phyloP scores from a whole-genome alignment of 768 basidiomycete genomes.

The Phaeotremella skinneri region DNA sequence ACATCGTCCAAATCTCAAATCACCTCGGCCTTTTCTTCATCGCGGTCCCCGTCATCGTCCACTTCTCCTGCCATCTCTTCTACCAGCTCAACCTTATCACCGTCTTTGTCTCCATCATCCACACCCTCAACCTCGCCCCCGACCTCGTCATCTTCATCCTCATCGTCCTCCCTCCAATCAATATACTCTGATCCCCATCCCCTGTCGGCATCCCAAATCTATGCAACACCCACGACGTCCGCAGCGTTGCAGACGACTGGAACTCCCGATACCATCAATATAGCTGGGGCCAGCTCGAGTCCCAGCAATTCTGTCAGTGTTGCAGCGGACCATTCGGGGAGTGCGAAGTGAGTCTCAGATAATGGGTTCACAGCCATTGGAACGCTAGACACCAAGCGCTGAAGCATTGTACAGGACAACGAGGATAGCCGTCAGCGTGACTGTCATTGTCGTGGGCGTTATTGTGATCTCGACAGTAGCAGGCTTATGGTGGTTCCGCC shows the following conservation, averaged over 20 bases:
- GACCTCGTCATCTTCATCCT: neutral
- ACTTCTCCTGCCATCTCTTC: neutral
- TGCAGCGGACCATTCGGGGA: slow-evolving; percentile 1
- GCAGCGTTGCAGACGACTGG: neutral
- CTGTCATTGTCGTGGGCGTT: slow-evolving; percentile 30
- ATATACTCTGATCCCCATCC: slow-evolving; percentile 4
- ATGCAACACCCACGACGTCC: neutral
- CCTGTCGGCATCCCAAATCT: neutral
- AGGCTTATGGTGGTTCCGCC: slow-evolving; percentile 22
- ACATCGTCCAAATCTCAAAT: neutral
- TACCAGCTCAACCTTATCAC: neutral
- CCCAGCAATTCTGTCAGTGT: slow-evolving; percentile 6
- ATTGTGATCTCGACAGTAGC: slow-evolving; percentile 22
- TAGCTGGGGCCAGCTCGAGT: neutral
- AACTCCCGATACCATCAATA: neutral
- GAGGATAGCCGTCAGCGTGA: slow-evolving; percentile 29
- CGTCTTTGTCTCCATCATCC: neutral
- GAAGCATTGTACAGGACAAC: slow-evolving; percentile 20
- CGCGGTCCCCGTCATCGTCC: slow-evolving; percentile 2
- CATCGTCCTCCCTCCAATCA: neutral
- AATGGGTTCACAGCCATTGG: too few relatives aligned
- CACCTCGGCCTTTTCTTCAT: too few relatives aligned
- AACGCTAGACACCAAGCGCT: too few relatives aligned
- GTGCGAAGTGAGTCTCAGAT: too few relatives aligned
- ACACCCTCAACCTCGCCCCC: neutral